Conservation (phyloP, 1,139 yeast species). For the Ogataea hybrid region DNA sequence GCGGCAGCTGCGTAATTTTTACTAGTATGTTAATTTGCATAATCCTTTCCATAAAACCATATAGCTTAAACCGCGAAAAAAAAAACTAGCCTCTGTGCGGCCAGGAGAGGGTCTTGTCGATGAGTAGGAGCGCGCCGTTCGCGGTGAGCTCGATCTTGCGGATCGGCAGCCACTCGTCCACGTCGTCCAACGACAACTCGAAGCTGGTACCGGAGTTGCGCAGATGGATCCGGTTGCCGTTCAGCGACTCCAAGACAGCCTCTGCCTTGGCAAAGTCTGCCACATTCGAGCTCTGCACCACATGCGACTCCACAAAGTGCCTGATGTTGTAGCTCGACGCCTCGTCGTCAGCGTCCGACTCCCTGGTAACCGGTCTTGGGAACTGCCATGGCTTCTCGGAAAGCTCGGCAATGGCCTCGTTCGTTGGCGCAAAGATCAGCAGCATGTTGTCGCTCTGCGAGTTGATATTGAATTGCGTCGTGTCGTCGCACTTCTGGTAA, state of each 20-base stretch:
- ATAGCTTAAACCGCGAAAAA: background rate
- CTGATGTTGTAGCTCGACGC: slow-evolving; percentile 46
- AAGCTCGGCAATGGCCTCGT: slow-evolving; percentile 46
- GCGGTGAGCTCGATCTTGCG: slow-evolving; percentile 44
- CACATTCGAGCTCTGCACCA: slow-evolving; percentile 35
- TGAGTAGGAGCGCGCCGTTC: slow-evolving; percentile 58
- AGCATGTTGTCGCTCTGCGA: slow-evolving; percentile 37
- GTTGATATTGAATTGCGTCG: slow-evolving; percentile 18
- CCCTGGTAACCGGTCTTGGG: slow-evolving; percentile 44
- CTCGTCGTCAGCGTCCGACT: slow-evolving; percentile 39
- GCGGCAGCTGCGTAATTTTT: slow-evolving; percentile 18
- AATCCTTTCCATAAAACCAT: background rate
- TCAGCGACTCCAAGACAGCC: slow-evolving; percentile 37
- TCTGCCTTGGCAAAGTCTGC: slow-evolving; percentile 25
- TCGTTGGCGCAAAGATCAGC: slow-evolving; percentile 57
- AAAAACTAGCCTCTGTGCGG: slow-evolving; percentile 19
- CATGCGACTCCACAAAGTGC: slow-evolving; percentile 54
- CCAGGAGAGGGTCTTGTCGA: slow-evolving; percentile 43
- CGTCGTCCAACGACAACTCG: slow-evolving; percentile 35
- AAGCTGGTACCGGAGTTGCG: slow-evolving; percentile 42
- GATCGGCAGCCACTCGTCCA: slow-evolving; percentile 41
- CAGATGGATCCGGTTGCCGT: slow-evolving; percentile 44
- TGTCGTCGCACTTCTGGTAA: slow-evolving; percentile 40
- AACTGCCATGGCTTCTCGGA: slow-evolving; percentile 67
- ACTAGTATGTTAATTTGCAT: background rate